Conservation (phyloP, 805 yeast species). For the Kazachstania martiniae region DNA sequence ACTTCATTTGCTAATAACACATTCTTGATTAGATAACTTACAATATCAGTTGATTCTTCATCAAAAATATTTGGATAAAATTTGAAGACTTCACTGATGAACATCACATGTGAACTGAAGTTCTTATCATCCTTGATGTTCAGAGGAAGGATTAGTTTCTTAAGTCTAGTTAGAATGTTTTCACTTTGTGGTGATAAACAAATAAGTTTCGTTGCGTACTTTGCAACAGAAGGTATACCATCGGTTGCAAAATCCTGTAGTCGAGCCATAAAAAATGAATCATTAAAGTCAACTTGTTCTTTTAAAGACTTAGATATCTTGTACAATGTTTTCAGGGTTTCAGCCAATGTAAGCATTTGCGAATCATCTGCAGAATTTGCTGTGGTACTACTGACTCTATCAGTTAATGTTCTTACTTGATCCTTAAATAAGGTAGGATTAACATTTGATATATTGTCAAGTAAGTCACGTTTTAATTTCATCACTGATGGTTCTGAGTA, state of each 20-base stretch:
- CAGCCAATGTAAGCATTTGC: conserved; percentile 17
- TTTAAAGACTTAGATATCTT: conserved; percentile 45
- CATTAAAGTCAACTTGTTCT: conserved; percentile 36
- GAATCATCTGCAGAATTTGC: conserved; percentile 7
- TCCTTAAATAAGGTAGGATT: conserved; percentile 56
- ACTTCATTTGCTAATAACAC: conserved; percentile 44
- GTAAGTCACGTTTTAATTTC: conserved; percentile 35
- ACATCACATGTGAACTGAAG: conserved; percentile 47
- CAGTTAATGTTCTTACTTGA: conserved; percentile 42
- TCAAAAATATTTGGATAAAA: conserved; percentile 40
- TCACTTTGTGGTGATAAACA: conserved; percentile 38
- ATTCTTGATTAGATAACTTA: conserved; percentile 48
- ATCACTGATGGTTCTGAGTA: conserved; percentile 24
- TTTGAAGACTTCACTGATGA: conserved; percentile 48
- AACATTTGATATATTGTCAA: conserved; percentile 47
- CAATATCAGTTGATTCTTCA: conserved; percentile 45
- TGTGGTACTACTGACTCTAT: conserved; percentile 22
- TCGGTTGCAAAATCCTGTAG: conserved; percentile 36
- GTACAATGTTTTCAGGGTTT: conserved; percentile 47
- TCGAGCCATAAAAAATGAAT: conserved; percentile 31
- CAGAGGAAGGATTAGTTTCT: conserved; percentile 41
- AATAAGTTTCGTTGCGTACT: conserved; percentile 50
- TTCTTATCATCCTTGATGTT: conserved; percentile 24
- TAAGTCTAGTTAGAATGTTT: conserved; percentile 30
- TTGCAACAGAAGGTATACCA: conserved; percentile 54